phyloP scores from a whole-genome alignment of 192 early-diverging fungal species.

The Linnemannia schmuckeri region DNA sequence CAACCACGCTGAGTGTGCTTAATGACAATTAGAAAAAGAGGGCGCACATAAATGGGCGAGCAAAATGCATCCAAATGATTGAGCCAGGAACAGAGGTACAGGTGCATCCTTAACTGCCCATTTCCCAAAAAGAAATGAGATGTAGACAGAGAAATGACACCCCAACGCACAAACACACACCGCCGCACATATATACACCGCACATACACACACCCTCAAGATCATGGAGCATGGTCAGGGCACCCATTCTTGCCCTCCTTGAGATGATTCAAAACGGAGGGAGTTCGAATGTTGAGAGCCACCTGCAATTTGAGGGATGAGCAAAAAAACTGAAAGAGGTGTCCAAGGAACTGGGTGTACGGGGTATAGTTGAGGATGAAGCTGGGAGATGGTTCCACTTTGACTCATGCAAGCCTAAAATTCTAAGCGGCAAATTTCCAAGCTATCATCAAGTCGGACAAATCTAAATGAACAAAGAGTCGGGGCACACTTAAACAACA shows the following conservation, averaged over 20 bases:
- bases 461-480: constrained; percentile 3
- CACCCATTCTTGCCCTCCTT: not conserved
- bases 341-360: not conserved
- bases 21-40: not conserved
- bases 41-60: not conserved
- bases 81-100: not conserved
- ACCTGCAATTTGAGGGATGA: not conserved
- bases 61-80: not conserved
- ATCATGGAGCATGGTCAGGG: not conserved
- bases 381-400: not conserved
- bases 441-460: not conserved
- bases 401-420: not conserved
- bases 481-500: constrained; percentile 13
- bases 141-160: no score
- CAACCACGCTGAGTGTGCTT: not conserved
- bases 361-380: not conserved
- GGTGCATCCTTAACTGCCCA: not conserved
- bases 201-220: not conserved
- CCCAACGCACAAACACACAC: not conserved
- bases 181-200: not conserved
- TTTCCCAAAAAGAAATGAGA: not conserved
- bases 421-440: not conserved
- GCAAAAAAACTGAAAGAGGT: not conserved
- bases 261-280: not conserved
- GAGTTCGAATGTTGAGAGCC: not conserved